Percentiles rank a stretch among this genome's conserved stretches.
Evolutionary conservation across 805 yeast genomes (phyloP).

Genomic region (Metschnikowia santaceciliae): DNA sequence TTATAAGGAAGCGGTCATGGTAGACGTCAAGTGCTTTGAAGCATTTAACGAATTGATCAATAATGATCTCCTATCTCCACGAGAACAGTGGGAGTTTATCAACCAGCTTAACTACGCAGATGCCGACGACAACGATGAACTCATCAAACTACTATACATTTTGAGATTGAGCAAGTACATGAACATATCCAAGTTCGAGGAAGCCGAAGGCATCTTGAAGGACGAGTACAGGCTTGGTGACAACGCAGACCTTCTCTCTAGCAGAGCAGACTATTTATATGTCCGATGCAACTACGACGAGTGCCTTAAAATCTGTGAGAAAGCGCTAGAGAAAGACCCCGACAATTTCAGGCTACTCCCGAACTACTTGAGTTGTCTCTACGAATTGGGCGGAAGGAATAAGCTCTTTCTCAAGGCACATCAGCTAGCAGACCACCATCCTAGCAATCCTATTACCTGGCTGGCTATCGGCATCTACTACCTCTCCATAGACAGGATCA

Average conservation of each 20-base stretch:
- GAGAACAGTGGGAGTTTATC: slow-evolving; percentile 82
- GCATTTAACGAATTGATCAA: slow-evolving; percentile 78
- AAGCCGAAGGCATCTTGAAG: slow-evolving; percentile 59
- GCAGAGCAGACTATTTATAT: slow-evolving; percentile 66
- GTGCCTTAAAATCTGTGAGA: slow-evolving; percentile 72
- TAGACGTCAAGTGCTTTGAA: slow-evolving; percentile 89
- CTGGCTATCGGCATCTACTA: slow-evolving; percentile 90
- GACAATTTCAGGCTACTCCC: slow-evolving; percentile 72
- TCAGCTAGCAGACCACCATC: slow-evolving; percentile 78
- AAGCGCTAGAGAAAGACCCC: slow-evolving; percentile 54
- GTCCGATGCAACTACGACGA: slow-evolving; percentile 75
- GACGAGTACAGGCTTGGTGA: slow-evolving; percentile 70
- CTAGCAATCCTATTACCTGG: slow-evolving; percentile 83
- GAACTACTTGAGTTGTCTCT: slow-evolving; percentile 74
- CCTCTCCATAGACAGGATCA: slow-evolving; percentile 61
- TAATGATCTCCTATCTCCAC: slow-evolving; percentile 72
- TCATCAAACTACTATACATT: slow-evolving; percentile 72
- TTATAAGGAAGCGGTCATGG: slow-evolving; percentile 77
- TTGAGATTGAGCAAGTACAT: slow-evolving; percentile 71
- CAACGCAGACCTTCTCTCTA: slow-evolving; percentile 64
- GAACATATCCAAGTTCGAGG: slow-evolving; percentile 53
- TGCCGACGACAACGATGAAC: slow-evolving; percentile 74
- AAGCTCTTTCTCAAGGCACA: slow-evolving; percentile 79
- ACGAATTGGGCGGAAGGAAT: slow-evolving; percentile 80
- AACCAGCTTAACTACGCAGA: slow-evolving; percentile 61